Evolutionary conservation across 768 basidiomycete genomes (phyloP).

Genomic region (Russula virescens): DNA sequence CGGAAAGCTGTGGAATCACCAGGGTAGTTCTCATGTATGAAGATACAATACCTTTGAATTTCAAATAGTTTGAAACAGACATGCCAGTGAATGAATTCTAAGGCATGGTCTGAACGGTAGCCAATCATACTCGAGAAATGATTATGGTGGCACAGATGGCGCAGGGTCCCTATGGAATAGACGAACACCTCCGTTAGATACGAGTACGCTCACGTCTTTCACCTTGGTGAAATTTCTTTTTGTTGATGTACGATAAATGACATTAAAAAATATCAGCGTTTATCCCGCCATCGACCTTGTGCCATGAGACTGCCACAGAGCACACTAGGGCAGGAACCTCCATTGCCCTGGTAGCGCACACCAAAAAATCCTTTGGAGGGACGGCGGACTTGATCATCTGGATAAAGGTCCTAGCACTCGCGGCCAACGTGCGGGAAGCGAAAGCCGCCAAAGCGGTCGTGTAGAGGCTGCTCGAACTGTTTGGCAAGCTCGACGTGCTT

Average conservation of each 20-base stretch:
- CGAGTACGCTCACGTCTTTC: neutral
- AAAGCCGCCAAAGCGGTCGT: neutral
- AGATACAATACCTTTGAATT: no score
- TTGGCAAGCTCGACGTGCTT: constrained; percentile 10
- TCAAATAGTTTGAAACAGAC: no score
- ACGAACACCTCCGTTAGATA: constrained; percentile 7
- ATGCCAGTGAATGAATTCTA: no score
- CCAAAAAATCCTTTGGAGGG: neutral
- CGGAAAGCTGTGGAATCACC: no score
- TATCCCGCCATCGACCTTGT: constrained; percentile 2
- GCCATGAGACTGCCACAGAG: neutral
- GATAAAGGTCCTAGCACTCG: neutral
- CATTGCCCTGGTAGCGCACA: constrained; percentile 1
- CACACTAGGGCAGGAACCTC: constrained; percentile 4
- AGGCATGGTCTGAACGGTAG: no score
- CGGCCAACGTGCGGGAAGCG: constrained; percentile 1
- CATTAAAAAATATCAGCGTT: neutral
- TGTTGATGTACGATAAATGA: no score
- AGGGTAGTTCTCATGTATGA: no score
- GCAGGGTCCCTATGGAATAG: no score
- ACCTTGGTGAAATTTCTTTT: neutral
- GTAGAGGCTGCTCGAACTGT: neutral
- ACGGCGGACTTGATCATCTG: neutral
- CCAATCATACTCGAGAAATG: no score
- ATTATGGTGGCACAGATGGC: no score